phyloP scores from a whole-genome alignment of 352 stramenopile species.

The Globisporangium orthogonon region DNA sequence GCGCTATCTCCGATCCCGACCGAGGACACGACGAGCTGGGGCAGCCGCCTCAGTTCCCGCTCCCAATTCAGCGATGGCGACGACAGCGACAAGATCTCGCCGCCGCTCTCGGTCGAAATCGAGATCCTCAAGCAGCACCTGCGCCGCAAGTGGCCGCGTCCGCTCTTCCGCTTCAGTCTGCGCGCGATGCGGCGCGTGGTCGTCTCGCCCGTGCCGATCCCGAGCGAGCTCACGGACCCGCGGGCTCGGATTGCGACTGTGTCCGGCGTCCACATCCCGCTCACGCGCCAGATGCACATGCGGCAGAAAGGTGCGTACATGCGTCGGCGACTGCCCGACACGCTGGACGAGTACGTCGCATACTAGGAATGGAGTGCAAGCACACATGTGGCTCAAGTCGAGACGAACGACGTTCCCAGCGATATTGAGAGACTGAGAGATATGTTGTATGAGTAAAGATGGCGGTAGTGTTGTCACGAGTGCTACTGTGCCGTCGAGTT shows the following conservation, averaged over 20 bases:
- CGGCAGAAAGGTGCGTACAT: slow-evolving; percentile 24
- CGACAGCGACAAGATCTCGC: not conserved
- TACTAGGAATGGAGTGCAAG: not conserved
- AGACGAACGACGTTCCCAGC: too few species aligned
- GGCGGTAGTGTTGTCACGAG: too few species aligned
- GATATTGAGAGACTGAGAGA: too few species aligned
- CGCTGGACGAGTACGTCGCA: slow-evolving; percentile 24
- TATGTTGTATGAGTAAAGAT: too few species aligned
- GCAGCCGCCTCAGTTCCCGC: not conserved
- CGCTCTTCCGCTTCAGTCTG: slow-evolving; percentile 31
- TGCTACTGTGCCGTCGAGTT: too few species aligned
- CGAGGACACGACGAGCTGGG: not conserved
- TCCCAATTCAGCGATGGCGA: not conserved
- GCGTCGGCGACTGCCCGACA: slow-evolving; percentile 23
- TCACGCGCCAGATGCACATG: slow-evolving; percentile 39
- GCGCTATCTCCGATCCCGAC: not conserved
- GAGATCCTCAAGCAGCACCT: slow-evolving; percentile 13
- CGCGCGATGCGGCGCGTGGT: slow-evolving; percentile 29
- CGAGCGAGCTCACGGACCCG: slow-evolving; percentile 21
- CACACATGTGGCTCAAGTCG: too few species aligned
- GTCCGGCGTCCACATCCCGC: slow-evolving; percentile 38
- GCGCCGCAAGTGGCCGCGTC: slow-evolving; percentile 11
- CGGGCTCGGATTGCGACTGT: slow-evolving; percentile 32
- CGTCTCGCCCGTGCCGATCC: slow-evolving; percentile 36
- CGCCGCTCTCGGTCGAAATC: slow-evolving; percentile 4